Evolutionary conservation across 2,329 filamentous ascomycete genomes (phyloP).

Genomic region (Microdochium trichocladiopsis): DNA sequence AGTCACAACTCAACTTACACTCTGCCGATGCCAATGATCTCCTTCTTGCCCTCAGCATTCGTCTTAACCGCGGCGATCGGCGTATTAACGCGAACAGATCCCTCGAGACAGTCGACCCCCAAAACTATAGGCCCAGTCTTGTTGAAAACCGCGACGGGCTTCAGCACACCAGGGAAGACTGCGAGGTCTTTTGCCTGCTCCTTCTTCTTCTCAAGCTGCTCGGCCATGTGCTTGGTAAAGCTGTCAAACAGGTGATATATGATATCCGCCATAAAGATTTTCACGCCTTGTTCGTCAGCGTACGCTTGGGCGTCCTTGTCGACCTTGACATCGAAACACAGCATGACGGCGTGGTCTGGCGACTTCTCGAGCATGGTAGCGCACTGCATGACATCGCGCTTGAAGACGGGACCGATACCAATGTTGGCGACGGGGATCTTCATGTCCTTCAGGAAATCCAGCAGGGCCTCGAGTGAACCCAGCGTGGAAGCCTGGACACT

Average conservation of each 20-base stretch:
- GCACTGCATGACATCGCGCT: slow-evolving; percentile 93
- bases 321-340: slow-evolving; percentile 99
- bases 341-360: slow-evolving; percentile 95
- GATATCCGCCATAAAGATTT: slow-evolving; percentile 97
- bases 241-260: slow-evolving; percentile 98
- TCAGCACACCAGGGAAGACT: slow-evolving; percentile 92
- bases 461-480: slow-evolving; percentile 88
- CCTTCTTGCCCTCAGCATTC: slow-evolving; percentile 70
- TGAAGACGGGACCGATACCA: slow-evolving; percentile 94
- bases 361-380: slow-evolving; percentile 95
- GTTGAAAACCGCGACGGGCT: slow-evolving; percentile 92
- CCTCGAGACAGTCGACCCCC: slow-evolving; percentile 92
- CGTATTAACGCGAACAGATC: slow-evolving; percentile 77
- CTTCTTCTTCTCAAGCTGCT: slow-evolving; percentile 84
- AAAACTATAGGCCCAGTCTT: slow-evolving; percentile 94
- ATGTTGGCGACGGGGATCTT: slow-evolving; percentile 98
- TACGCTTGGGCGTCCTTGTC: slow-evolving; percentile 92
- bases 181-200: slow-evolving; percentile 93
- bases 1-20: slow-evolving; percentile 59
- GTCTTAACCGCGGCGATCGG: slow-evolving; percentile 87
- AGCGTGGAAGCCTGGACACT: slow-evolving; percentile 96
- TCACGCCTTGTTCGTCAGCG: slow-evolving; percentile 89
- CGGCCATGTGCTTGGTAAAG: slow-evolving; percentile 91
- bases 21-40: slow-evolving; percentile 79
- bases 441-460: slow-evolving; percentile 91